These are phyloP conservation scores for Roridomyces roridus DNA, from an alignment of 768 basidiomycete species.

Conservation along the genomic window DNA sequence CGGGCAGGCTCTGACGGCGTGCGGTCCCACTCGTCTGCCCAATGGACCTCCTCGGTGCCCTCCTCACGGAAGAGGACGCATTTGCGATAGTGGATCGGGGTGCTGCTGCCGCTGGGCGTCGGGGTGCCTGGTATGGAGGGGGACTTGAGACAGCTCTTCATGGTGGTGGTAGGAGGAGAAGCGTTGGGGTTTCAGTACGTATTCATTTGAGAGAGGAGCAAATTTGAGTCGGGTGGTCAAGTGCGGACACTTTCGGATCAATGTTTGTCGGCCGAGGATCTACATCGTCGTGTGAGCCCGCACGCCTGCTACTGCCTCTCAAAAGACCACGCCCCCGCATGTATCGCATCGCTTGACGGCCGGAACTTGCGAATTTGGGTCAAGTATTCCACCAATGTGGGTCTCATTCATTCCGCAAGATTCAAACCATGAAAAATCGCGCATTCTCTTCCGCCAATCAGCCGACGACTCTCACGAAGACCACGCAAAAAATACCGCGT, in stretches of 20 bases:
- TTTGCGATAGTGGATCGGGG: constrained; percentile 41
- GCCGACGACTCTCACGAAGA: too few relatives aligned
- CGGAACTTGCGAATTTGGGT: too few relatives aligned
- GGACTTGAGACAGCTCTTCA: constrained; percentile 49
- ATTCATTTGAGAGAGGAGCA: not conserved
- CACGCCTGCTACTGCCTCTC: too few relatives aligned
- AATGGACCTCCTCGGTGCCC: constrained; percentile 61
- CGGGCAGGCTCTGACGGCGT: constrained; percentile 71
- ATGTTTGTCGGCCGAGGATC: not conserved
- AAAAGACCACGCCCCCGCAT: too few relatives aligned
- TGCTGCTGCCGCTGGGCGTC: constrained; percentile 14
- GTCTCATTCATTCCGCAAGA: too few relatives aligned
- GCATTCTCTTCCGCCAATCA: too few relatives aligned
- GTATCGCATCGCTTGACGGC: too few relatives aligned
- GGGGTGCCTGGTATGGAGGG: constrained; percentile 29
- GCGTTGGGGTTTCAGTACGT: too few relatives aligned
- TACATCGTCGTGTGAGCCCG: too few relatives aligned
- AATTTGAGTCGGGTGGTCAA: not conserved
- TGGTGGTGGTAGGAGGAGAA: too few relatives aligned
- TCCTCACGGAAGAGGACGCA: constrained; percentile 67
- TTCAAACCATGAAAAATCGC: too few relatives aligned
- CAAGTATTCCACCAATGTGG: too few relatives aligned
- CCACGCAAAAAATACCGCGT: constrained; percentile 26
- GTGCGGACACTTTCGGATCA: not conserved
- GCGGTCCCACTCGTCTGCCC: constrained; percentile 83